Conservation (phyloP, 306 rosid genomes). For the barrel medic (Medicago truncatula) region DNA sequence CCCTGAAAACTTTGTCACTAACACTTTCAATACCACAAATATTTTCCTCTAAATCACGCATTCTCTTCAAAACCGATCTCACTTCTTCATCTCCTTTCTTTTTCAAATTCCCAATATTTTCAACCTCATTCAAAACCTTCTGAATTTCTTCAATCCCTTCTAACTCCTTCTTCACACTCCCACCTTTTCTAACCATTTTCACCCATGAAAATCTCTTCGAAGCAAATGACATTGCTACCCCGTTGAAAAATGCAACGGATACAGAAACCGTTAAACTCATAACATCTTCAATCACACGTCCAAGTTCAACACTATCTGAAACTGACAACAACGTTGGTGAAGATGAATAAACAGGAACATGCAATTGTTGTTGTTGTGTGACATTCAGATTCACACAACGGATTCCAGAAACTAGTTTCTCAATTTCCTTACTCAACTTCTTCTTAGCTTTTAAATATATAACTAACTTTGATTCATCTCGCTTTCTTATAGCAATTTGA, state of each 20-base stretch:
- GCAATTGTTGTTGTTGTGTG: not conserved
- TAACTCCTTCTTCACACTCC: conserved; percentile 36
- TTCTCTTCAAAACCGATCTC: conserved; percentile 59
- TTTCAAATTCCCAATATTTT: conserved; percentile 45
- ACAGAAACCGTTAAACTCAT: conserved; percentile 59
- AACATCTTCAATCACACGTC: conserved; percentile 57
- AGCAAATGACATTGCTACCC: conserved; percentile 56
- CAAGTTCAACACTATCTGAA: conserved; percentile 54
- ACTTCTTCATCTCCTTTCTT: conserved; percentile 69
- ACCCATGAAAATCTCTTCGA: conserved; percentile 51
- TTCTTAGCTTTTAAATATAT: conserved; percentile 55
- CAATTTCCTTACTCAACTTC: conserved; percentile 57
- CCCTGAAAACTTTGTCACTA: conserved; percentile 63
- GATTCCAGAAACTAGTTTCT: conserved; percentile 55
- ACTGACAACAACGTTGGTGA: conserved; percentile 8
- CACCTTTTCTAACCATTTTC: conserved; percentile 48
- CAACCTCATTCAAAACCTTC: conserved; percentile 28
- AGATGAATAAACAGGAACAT: not conserved
- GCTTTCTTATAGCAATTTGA: conserved; percentile 70
- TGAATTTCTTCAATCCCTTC: conserved; percentile 60
- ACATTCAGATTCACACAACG: conserved; percentile 36
- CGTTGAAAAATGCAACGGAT: conserved; percentile 62
- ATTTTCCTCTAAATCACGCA: conserved; percentile 64
- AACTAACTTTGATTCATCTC: conserved; percentile 54
- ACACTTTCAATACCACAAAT: conserved; percentile 55